Percentiles rank a stretch among this genome's conserved stretches.
Evolutionary conservation across 495 filamentous ascomycete genomes (phyloP).

Genomic region (Hypoxylon trugodes): DNA sequence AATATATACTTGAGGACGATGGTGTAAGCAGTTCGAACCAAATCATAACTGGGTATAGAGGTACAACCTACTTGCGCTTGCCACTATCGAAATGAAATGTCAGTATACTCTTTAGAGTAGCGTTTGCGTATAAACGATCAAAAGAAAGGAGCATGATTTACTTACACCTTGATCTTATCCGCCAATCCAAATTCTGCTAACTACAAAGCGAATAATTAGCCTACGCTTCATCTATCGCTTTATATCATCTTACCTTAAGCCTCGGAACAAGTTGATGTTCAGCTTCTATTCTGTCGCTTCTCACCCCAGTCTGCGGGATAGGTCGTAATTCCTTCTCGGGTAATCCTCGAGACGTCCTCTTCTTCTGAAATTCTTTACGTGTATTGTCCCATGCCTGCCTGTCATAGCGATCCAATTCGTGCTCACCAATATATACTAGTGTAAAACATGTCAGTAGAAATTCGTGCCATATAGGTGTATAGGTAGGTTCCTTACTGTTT

Average conservation of each 20-base stretch:
- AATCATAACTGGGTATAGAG: not conserved
- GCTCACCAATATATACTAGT: slow-evolving; percentile 10
- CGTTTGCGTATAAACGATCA: not conserved
- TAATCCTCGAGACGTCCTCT: no score
- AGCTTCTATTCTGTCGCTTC: not conserved
- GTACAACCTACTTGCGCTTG: slow-evolving; percentile 19
- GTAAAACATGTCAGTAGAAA: not conserved
- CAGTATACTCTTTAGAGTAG: not conserved
- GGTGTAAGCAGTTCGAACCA: not conserved
- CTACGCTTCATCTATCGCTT: not conserved
- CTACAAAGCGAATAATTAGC: not conserved
- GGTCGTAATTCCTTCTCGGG: no score
- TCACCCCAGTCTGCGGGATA: no score
- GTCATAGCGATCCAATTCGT: not conserved
- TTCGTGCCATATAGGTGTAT: not conserved
- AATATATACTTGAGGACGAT: slow-evolving; percentile 5
- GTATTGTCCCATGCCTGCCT: not conserved
- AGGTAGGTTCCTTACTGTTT: slow-evolving; percentile 10
- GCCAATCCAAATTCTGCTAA: slow-evolving; percentile 17
- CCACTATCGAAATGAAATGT: not conserved
- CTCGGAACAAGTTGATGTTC: slow-evolving; percentile 16
- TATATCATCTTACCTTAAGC: slow-evolving; percentile 10
- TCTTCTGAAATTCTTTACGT: not conserved
- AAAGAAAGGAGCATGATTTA: not conserved
- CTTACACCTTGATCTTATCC: slow-evolving; percentile 9